phyloP scores from a whole-genome alignment of 768 basidiomycete species.

The Mycena vulgaris region DNA sequence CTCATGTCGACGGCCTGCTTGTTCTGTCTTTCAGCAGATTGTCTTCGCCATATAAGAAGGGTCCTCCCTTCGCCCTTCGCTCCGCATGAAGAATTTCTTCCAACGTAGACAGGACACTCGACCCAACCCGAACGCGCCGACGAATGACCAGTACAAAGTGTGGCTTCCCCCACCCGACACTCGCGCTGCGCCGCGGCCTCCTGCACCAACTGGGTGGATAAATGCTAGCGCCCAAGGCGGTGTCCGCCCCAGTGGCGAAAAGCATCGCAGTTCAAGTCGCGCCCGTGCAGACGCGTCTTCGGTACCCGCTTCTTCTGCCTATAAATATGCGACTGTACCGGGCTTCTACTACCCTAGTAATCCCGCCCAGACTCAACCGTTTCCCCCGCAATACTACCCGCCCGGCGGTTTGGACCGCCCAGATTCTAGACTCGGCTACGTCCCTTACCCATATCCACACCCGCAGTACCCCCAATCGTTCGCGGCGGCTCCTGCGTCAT shows the following conservation, averaged over 20 bases:
- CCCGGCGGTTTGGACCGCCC: slow-evolving; percentile 25
- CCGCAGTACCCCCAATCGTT: slow-evolving; percentile 25
- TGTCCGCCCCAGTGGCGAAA: slow-evolving; percentile 19
- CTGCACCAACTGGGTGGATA: slow-evolving; percentile 15
- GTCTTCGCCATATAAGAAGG: slow-evolving; percentile 19
- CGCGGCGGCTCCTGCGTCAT: slow-evolving; percentile 5
- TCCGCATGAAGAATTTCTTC: slow-evolving; percentile 39
- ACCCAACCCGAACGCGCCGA: slow-evolving; percentile 24
- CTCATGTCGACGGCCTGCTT: slow-evolving; percentile 39
- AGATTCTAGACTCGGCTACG: slow-evolving; percentile 23
- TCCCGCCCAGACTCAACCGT: slow-evolving; percentile 17
- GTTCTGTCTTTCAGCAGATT: slow-evolving; percentile 34
- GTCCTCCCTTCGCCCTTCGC: not conserved
- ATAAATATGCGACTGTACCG: slow-evolving; percentile 34
- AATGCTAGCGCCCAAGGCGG: not conserved
- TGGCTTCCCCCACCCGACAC: slow-evolving; percentile 35
- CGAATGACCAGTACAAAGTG: slow-evolving; percentile 32
- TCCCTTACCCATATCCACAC: slow-evolving; percentile 27
- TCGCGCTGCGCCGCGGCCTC: not conserved
- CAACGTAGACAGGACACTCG: slow-evolving; percentile 35
- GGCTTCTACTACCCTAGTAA: slow-evolving; percentile 27
- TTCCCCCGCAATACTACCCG: slow-evolving; percentile 27
- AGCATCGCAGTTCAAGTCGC: slow-evolving; percentile 26
- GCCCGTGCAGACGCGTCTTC: slow-evolving; percentile 24
- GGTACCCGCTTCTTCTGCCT: slow-evolving; percentile 27